Evolutionary conservation across 169 alveolate species (phyloP), one percentile per base, ranked within the genome.

Genomic region (Theileria equi): DNA sequence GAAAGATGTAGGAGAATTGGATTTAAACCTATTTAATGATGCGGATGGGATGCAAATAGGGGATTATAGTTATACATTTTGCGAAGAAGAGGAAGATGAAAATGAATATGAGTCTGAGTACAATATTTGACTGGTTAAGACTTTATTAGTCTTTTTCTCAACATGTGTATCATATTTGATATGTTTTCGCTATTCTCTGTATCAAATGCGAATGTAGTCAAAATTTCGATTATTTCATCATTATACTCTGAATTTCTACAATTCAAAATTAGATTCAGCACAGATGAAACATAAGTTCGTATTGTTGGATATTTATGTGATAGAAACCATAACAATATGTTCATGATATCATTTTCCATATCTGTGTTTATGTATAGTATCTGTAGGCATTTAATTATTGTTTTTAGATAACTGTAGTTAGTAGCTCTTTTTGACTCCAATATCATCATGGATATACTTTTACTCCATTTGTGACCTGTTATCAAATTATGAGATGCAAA

Each of bases 41-140:
- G 23, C 36, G n/a, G 77, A 60, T 34, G 66, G 52, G 29, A 53
- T 32, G 0, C 52, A 50, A 10, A 74, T 40, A 7, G 84, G 72
- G 5, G 84, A 74, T 71, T 74, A 74, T 64, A n/a, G 40, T 35
- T 74, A 74, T 79, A 40, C 84, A 11, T 74, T 74, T 57, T 74
- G 84, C 53, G 84, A 74, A 1, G 84, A 74, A 29, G 84, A 74
- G 40, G 69, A 48, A 16, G 38, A 11, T 7, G 48, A 40, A 17
- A 17, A 45, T 21, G 49, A 54, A 21, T 35, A 16, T 17, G 70
- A 53, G 57, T 58, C 53, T 11, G 21, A 25, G 10, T 53, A 53
- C 45, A 31, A 53, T 35, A 5, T 53, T 25, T n/a, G 31, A 8
- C 54, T 5, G 21, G 38, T 54, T 54, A 54, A 34, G 38, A 19